phyloP scores from a whole-genome alignment of 2,329 filamentous ascomycete species.

The Cladorrhinum sp. region DNA sequence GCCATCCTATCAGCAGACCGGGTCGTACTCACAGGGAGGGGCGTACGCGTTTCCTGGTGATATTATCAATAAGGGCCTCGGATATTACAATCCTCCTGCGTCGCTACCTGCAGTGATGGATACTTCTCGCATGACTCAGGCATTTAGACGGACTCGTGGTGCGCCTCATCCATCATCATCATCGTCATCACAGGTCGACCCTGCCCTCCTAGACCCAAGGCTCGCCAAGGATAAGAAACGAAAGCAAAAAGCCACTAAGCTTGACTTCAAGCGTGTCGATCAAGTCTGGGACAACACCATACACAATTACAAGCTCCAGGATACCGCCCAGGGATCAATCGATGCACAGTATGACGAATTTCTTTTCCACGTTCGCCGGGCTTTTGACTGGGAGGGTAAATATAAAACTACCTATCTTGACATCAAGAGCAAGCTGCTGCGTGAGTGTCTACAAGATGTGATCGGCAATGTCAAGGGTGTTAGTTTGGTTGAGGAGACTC shows the following conservation, averaged over 20 bases:
- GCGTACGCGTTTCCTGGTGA: slow-evolving; percentile 9
- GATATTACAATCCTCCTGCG: slow-evolving; percentile 6
- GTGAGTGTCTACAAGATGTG: slow-evolving; percentile 65
- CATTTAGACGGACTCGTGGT: not conserved
- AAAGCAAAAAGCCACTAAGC: slow-evolving; percentile 24
- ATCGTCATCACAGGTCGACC: slow-evolving; percentile 17
- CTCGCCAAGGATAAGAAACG: slow-evolving; percentile 23
- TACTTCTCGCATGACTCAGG: not conserved
- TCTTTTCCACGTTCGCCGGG: slow-evolving; percentile 77
- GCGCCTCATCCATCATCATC: not conserved
- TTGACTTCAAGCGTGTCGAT: slow-evolving; percentile 52
- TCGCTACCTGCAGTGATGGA: not conserved
- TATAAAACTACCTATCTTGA: slow-evolving; percentile 71
- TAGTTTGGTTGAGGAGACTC: slow-evolving; percentile 75
- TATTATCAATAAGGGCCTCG: not conserved
- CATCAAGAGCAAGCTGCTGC: slow-evolving; percentile 78
- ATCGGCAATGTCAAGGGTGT: slow-evolving; percentile 76
- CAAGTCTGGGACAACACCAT: slow-evolving; percentile 51
- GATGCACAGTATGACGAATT: slow-evolving; percentile 69
- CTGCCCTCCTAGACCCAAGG: slow-evolving; percentile 13
- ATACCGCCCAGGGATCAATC: slow-evolving; percentile 45
- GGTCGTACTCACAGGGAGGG: slow-evolving; percentile 2
- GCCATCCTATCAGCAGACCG: not conserved
- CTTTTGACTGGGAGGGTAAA: slow-evolving; percentile 81
- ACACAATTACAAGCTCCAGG: slow-evolving; percentile 53